Evolutionary conservation across 73 alveolate species (phyloP).

Genomic region (Blepharisma japonicum): DNA sequence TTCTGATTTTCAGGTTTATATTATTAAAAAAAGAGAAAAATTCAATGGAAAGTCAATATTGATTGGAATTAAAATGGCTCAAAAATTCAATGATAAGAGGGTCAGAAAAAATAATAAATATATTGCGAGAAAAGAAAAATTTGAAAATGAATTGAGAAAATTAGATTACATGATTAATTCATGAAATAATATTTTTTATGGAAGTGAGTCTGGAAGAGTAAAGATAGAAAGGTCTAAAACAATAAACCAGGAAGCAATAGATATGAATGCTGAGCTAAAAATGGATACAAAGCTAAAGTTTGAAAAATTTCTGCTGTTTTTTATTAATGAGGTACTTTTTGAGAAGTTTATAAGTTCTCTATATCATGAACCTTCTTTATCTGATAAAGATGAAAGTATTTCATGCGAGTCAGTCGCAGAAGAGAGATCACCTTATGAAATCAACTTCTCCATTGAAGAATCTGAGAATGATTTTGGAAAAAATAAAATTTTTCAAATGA

Average conservation of each 20-base stretch:
- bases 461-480: background rate
- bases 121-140: background rate
- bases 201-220: background rate
- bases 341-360: background rate
- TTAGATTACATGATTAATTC: background rate
- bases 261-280: conserved; percentile 3
- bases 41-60: background rate
- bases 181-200: background rate
- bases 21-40: background rate
- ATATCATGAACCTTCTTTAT: background rate
- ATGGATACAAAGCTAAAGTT: background rate
- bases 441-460: background rate
- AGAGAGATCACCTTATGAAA: background rate
- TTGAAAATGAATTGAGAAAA: conserved; percentile 11
- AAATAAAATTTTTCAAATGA: background rate
- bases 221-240: background rate
- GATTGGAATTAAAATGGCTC: conserved; percentile 30
- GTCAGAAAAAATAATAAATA: background rate
- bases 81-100: conserved; percentile 17
- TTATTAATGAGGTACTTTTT: conserved; percentile 5
- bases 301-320: background rate
- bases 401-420: background rate
- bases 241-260: background rate
- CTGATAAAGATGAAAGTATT: background rate
- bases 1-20: background rate